Evolutionary conservation across 805 yeast species (phyloP).

Genomic region (Henningerozyma blattae): DNA sequence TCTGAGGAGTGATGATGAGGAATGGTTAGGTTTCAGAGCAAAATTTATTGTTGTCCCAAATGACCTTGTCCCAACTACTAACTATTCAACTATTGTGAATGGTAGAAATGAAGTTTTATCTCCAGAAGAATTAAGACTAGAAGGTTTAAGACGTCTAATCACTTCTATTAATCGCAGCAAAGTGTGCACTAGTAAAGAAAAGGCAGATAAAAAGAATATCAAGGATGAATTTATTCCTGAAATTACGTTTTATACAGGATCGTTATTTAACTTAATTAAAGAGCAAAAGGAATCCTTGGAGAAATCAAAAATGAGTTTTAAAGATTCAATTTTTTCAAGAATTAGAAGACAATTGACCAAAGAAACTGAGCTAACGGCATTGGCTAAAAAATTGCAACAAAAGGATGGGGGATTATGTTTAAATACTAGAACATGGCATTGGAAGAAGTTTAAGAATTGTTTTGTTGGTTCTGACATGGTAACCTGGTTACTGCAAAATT

Average conservation of each 20-base stretch:
- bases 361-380: slow-evolving; percentile 34
- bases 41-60: slow-evolving; percentile 80
- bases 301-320: slow-evolving; percentile 20
- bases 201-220: slow-evolving; percentile 20
- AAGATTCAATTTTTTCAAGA: slow-evolving; percentile 26
- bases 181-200: slow-evolving; percentile 33
- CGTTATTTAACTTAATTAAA: slow-evolving; percentile 51
- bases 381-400: slow-evolving; percentile 53
- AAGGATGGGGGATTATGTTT: slow-evolving; percentile 52
- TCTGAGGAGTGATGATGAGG: slow-evolving; percentile 31
- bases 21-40: slow-evolving; percentile 47
- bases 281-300: slow-evolving; percentile 35
- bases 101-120: slow-evolving; percentile 49
- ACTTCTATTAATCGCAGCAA: slow-evolving; percentile 48
- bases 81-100: slow-evolving; percentile 26
- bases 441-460: slow-evolving; percentile 63
- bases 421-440: slow-evolving; percentile 84
- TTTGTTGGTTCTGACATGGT: slow-evolving; percentile 81
- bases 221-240: slow-evolving; percentile 53
- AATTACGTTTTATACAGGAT: slow-evolving; percentile 79
- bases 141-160: slow-evolving; percentile 67
- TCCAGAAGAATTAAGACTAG: slow-evolving; percentile 84
- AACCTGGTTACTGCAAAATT: slow-evolving; percentile 69
- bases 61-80: slow-evolving; percentile 44
- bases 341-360: slow-evolving; percentile 31